Percentiles rank a stretch among this genome's conserved stretches.
Conservation (phyloP, 805 yeast species). For the Zygosaccharomyces bisporus region DNA sequence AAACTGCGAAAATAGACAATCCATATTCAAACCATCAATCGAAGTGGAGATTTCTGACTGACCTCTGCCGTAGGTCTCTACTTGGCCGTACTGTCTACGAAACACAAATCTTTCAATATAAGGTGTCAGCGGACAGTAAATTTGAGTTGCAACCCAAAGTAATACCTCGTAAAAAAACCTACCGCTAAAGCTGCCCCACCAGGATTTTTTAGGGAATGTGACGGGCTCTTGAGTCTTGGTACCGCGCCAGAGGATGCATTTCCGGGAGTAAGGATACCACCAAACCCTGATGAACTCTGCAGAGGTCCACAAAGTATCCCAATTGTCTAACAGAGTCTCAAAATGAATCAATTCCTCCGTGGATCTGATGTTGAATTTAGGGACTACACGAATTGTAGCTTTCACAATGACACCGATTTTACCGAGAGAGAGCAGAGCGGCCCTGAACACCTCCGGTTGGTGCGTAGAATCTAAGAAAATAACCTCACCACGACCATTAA, state of each 20-base stretch:
- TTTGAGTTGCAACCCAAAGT: slow-evolving; percentile 71
- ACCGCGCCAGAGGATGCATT: slow-evolving; percentile 90
- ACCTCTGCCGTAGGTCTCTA: slow-evolving; percentile 59
- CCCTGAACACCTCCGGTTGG: slow-evolving; percentile 66
- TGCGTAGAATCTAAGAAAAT: slow-evolving; percentile 49
- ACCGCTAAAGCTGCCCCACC: slow-evolving; percentile 83
- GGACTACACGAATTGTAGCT: slow-evolving; percentile 81
- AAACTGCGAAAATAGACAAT: slow-evolving; percentile 88
- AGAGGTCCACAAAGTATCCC: slow-evolving; percentile 81
- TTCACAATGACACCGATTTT: slow-evolving; percentile 85
- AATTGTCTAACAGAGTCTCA: slow-evolving; percentile 61
- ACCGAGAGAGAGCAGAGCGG: slow-evolving; percentile 82
- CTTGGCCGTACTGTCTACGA: slow-evolving; percentile 73
- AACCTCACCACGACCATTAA: slow-evolving; percentile 72
- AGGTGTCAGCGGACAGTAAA: slow-evolving; percentile 78
- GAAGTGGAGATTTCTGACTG: slow-evolving; percentile 71
- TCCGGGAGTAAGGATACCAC: slow-evolving; percentile 95
- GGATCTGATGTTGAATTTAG: slow-evolving; percentile 75
- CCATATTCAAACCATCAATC: slow-evolving; percentile 89
- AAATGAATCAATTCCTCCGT: slow-evolving; percentile 78
- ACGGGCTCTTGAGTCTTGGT: slow-evolving; percentile 63
- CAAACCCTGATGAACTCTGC: slow-evolving; percentile 90
- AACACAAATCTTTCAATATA: slow-evolving; percentile 81
- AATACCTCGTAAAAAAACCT: slow-evolving; percentile 75
- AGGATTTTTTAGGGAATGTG: slow-evolving; percentile 63